These are phyloP conservation scores for Aquilaria malaccensis DNA, from an alignment of 345 rosid species.

Conservation along the genomic window DNA sequence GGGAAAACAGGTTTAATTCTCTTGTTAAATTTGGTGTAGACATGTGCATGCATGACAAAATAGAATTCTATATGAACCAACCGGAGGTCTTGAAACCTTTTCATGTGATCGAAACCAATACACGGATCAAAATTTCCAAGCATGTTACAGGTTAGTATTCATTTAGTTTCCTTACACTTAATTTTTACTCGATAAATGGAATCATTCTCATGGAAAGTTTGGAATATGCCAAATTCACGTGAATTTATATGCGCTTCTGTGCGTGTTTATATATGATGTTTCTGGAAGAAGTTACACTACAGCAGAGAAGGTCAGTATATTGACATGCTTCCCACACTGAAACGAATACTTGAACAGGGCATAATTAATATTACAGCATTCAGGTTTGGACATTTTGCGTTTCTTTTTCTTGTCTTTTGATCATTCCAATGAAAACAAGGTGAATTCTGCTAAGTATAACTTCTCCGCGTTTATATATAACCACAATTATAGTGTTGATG, in stretches of 20 bases:
- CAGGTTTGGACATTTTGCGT: neutral
- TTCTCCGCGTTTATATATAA: too few relatives aligned
- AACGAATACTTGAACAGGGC: neutral
- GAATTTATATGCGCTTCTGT: too few relatives aligned
- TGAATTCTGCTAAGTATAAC: neutral
- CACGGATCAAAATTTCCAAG: neutral
- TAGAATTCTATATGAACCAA: neutral
- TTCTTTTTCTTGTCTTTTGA: neutral
- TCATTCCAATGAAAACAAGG: neutral
- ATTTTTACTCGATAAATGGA: neutral
- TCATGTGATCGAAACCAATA: neutral
- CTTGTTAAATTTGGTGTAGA: neutral
- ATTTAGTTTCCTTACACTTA: neutral
- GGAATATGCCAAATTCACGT: neutral
- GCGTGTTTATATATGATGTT: too few relatives aligned
- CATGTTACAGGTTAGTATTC: neutral
- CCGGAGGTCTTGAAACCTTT: neutral
- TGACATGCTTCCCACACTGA: constrained; percentile 3
- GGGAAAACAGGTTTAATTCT: neutral
- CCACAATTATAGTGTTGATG: neutral
- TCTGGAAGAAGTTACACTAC: neutral
- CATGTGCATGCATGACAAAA: too few relatives aligned
- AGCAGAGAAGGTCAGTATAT: neutral
- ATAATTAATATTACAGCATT: neutral
- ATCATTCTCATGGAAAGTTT: neutral